Evolutionary conservation across 495 filamentous ascomycete genomes (phyloP), one percentile per base, ranked within the genome.

Genomic region (Aspergillus mulundensis): DNA sequence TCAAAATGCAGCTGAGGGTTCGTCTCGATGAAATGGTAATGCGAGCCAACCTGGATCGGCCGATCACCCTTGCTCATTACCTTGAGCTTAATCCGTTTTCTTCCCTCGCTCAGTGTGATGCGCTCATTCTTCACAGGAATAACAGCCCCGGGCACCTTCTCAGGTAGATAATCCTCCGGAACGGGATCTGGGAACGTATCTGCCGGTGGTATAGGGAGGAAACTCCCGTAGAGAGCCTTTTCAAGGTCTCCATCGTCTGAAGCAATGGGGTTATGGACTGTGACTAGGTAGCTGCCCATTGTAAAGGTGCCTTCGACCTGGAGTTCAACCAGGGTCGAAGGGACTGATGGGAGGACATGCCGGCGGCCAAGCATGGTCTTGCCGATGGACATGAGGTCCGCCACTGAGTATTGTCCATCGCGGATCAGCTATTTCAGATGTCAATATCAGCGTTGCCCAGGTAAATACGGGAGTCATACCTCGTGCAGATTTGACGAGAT

Each of bases 21-120:
- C 19, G 84, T 87, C 76, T 98, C 94, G 64, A 96, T 82, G 69
- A 98, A 91, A 72, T 97, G 92, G 71, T 97, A 98, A 69, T 98
- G 94, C 54, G 90, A 95, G 18, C 94, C 94, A 59, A 92, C 79
- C 84, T 95, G 92, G 58, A 97, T 87, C 12, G 94, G 93, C 32
- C 94, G 75, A 72, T 97, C 95, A 2, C 94, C 95, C 55, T 84
- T 90, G 67, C 88, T 96, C 58, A 84, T 89, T 5, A 98, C 86
- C 64, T 77, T 83, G 11, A 98, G 72, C 59, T 68, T 75, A 41
- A 92, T 88, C 42, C 92, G 76, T 69, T 82, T 85, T 21, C 89
- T 77, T 20, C 87, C 89, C 58, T 87, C 79, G 65, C 90, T 96
- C 57, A 98, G 64, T 23, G 72, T 71, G 19, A 97, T 78, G 2